Base-by-base conservation (phyloP, 139 green algal genomes). In the Zygnema circumcarinatum region DNA sequence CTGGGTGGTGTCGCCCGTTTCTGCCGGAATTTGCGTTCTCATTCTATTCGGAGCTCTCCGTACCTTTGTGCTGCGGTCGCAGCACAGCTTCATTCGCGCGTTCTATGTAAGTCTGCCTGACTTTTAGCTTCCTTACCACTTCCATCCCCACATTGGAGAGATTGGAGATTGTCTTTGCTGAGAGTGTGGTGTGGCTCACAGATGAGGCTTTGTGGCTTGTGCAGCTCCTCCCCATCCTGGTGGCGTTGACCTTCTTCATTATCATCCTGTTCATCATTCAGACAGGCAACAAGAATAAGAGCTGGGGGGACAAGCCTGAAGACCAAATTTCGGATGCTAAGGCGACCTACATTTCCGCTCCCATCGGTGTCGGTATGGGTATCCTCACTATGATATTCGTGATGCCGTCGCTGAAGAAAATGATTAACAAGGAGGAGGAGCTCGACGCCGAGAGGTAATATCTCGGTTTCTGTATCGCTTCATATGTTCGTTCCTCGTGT, bases 1-100 rank as follows among this genome's bases (percentile, higher is more conserved):
- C 22, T 88, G 83, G 83, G 32, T 88, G 25, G 29, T 88, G 11
- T 86, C 83, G 29, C 83, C 83, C 0, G 1, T 88, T 11, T 35
- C 40, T 2, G 68, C 83, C 29, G 83, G 83, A 3, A 86, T 88
- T 31, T 31, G 69, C 36, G 69, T 78, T 41, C 16, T 78, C 11
- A 7, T 78, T 16, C 7, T 41, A 39, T 78, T 52, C 36, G 69
- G 69, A 52, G 3, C 16, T 20, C 7, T 78, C 11, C 69, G 69
- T 7, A 78, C 69, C 69, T 78, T 78, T 78, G 69, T 78, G 3
- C 69, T 78, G 11, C 69, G 69, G 11, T 78, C 69, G 7, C 3
- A 78, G 69, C 11, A 78, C 69, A 78, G 69, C 69, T 78, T 78
- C 69, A 78, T 7, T 3, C 69, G 69, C 16, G 69, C 69, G 7